Conservation (phyloP, 2,329 filamentous ascomycete genomes). For the Diaporthe ampelina region DNA sequence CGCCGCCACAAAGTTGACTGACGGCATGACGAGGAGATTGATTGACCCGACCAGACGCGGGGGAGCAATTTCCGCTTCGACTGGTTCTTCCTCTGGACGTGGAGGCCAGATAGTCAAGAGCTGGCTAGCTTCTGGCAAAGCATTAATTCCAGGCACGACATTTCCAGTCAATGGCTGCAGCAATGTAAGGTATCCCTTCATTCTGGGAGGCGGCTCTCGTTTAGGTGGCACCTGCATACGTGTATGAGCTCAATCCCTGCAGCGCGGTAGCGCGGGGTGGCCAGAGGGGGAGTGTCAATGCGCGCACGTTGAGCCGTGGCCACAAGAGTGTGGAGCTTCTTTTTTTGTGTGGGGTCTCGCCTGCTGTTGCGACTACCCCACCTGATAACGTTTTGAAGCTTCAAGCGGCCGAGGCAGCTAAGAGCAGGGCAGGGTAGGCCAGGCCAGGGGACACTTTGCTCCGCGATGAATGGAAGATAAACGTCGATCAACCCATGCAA, state of each 20-base stretch:
- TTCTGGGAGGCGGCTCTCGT: not conserved
- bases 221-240: not conserved
- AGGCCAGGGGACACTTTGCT: not conserved
- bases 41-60: not conserved
- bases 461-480: not conserved
- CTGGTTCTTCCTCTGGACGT: not conserved
- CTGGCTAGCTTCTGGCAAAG: not conserved
- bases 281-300: not conserved
- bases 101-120: not conserved
- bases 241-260: not conserved
- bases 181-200: no score
- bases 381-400: not conserved
- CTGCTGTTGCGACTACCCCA: not conserved
- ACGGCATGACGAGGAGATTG: not conserved
- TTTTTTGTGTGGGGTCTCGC: not conserved
- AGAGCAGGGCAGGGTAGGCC: not conserved
- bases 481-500: not conserved
- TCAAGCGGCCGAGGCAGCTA: not conserved
- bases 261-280: constrained; percentile 5
- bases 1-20: not conserved
- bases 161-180: rapidly evolving
- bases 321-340: not conserved
- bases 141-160: not conserved
- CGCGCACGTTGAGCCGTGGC: not conserved
- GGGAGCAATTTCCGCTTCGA: not conserved